These are phyloP conservation scores for Brassica rapa DNA, from an alignment of 345 rosid species.

Conservation along the genomic window DNA sequence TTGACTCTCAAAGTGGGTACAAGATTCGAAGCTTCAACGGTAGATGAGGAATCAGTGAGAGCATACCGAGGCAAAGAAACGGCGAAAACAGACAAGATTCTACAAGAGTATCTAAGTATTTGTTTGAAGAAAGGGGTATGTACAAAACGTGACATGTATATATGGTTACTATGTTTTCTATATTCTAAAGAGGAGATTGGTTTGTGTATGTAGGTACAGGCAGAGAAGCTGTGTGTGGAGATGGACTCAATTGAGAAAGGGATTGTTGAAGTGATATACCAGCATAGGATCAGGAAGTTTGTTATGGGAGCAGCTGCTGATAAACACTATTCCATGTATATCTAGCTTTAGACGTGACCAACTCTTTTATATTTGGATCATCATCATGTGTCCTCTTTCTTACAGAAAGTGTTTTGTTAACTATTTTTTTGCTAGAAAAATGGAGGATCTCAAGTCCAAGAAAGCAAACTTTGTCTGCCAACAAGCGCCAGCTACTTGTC, in stretches of 20 bases:
- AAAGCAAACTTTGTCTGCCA: slow-evolving; percentile 57
- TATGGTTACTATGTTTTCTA: neutral
- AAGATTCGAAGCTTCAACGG: slow-evolving; percentile 53
- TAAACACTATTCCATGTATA: slow-evolving; percentile 50
- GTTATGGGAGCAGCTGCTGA: slow-evolving; percentile 91
- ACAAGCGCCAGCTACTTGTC: slow-evolving; percentile 68
- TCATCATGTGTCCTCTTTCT: neutral
- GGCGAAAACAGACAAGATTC: slow-evolving; percentile 43
- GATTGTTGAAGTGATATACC: slow-evolving; percentile 55
- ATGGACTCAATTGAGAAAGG: slow-evolving; percentile 65
- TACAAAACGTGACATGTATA: neutral
- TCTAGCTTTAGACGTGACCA: neutral
- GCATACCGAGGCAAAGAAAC: slow-evolving; percentile 60
- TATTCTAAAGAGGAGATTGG: slow-evolving; percentile 9
- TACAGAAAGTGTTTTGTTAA: neutral
- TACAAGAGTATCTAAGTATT: slow-evolving; percentile 55
- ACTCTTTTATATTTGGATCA: neutral
- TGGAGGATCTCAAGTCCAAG: slow-evolving; percentile 64
- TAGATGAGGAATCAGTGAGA: slow-evolving; percentile 55
- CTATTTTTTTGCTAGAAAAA: slow-evolving; percentile 49
- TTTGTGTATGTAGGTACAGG: slow-evolving; percentile 51
- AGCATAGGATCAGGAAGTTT: slow-evolving; percentile 58
- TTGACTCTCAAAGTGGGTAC: slow-evolving; percentile 58
- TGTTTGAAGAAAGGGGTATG: slow-evolving; percentile 66
- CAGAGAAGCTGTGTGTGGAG: slow-evolving; percentile 57